Evolutionary conservation across 2,329 filamentous ascomycete species (phyloP).

Genomic region (Purpureocillium lavendulum): DNA sequence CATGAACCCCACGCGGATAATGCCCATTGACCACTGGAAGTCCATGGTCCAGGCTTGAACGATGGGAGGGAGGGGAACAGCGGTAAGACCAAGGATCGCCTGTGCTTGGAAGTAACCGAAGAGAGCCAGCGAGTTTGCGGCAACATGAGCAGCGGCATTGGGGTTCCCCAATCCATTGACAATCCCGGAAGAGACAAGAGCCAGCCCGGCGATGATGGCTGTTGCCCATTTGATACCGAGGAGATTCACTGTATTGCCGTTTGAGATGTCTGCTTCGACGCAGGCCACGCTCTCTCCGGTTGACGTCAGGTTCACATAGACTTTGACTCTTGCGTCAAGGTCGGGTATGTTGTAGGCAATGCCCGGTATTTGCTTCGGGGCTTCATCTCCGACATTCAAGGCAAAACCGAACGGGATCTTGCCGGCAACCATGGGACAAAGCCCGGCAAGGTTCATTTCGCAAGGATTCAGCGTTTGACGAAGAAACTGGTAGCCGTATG

Average conservation of each 20-base stretch:
- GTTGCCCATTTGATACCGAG: conserved; percentile 84
- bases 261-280: conserved; percentile 79
- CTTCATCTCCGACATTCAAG: conserved; percentile 46
- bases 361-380: conserved; percentile 60
- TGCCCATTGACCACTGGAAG: conserved; percentile 97
- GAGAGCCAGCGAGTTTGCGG: conserved; percentile 86
- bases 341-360: conserved; percentile 89
- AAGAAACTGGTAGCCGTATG: conserved; percentile 73
- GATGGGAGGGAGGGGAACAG: conserved; percentile 75
- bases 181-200: conserved; percentile 75
- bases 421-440: conserved; percentile 87
- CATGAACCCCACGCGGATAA: conserved; percentile 81
- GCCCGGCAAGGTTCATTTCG: conserved; percentile 55
- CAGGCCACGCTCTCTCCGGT: conserved; percentile 64
- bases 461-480: conserved; percentile 68
- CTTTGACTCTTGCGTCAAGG: conserved; percentile 75
- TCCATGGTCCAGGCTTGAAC: conserved; percentile 93
- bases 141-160: conserved; percentile 90
- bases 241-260: conserved; percentile 86
- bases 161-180: conserved; percentile 86
- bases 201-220: conserved; percentile 78
- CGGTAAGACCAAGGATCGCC: conserved; percentile 80
- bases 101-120: conserved; percentile 93
- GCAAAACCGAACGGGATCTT: conserved; percentile 70
- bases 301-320: conserved; percentile 68